Evolutionary conservation across 768 basidiomycete genomes (phyloP).

Genomic region (Leccinum incarnatum): DNA sequence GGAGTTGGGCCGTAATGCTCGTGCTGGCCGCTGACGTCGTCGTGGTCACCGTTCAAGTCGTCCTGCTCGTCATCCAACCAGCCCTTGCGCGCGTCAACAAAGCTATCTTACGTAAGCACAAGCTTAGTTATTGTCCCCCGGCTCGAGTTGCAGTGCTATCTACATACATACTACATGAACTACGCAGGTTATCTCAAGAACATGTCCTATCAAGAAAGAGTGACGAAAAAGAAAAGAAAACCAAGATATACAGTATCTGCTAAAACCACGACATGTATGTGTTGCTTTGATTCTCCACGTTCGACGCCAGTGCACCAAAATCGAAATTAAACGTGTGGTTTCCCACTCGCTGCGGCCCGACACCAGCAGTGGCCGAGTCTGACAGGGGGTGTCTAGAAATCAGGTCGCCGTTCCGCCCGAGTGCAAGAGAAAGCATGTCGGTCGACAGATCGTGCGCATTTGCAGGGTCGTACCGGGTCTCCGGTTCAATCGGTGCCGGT

Average conservation of each 20-base stretch:
- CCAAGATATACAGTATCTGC: conserved; percentile 14
- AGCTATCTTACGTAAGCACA: conserved; percentile 27
- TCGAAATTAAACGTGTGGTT: conserved; percentile 61
- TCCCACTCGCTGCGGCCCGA: conserved; percentile 41
- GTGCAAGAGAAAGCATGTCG: conserved; percentile 32
- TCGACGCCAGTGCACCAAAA: conserved; percentile 54
- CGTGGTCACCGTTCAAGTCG: conserved; percentile 18
- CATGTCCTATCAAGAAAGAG: conserved; percentile 15
- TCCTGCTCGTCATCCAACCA: conserved; percentile 12
- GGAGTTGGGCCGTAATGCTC: not conserved
- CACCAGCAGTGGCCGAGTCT: conserved; percentile 20
- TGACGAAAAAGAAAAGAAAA: not conserved
- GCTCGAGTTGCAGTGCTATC: not conserved
- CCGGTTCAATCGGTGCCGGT: conserved; percentile 16
- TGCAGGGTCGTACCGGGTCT: conserved; percentile 17
- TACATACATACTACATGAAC: conserved; percentile 1
- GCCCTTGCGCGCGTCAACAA: conserved; percentile 19
- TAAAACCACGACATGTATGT: conserved; percentile 70
- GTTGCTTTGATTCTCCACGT: conserved; percentile 54
- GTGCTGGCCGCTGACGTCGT: conserved; percentile 15
- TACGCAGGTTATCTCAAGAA: conserved; percentile 14
- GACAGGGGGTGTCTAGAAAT: conserved; percentile 15
- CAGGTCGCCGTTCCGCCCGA: conserved; percentile 30
- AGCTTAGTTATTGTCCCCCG: conserved; percentile 5
- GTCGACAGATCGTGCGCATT: conserved; percentile 29